Percentiles rank a stretch among this genome's conserved stretches.
Evolutionary conservation across 768 basidiomycete genomes (phyloP).

Genomic region (Amanita exitialis): DNA sequence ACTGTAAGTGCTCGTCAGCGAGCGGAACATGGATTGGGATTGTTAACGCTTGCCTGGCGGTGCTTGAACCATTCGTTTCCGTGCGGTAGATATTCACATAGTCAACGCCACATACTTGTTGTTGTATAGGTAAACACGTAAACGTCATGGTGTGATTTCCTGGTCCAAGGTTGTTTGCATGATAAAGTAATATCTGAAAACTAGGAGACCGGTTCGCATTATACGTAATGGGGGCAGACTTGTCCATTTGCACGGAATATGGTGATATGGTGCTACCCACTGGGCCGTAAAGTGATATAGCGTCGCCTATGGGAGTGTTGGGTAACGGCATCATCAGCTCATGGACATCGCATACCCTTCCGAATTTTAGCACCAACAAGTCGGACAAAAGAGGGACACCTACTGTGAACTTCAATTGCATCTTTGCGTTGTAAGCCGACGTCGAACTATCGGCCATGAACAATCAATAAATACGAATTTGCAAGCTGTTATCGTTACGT

Average conservation of each 20-base stretch:
- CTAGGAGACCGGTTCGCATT: background rate
- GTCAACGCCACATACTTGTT: slow-evolving; percentile 2
- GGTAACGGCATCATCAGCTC: background rate
- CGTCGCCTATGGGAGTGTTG: background rate
- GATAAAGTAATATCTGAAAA: slow-evolving; percentile 4
- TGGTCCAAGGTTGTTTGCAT: slow-evolving; percentile 5
- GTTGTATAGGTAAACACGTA: background rate
- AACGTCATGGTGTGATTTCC: slow-evolving; percentile 5
- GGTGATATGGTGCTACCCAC: background rate
- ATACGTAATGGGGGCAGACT: background rate
- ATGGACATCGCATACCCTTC: background rate
- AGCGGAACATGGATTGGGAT: background rate
- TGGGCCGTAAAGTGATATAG: slow-evolving; percentile 5
- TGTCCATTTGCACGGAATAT: background rate
- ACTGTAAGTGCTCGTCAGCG: background rate
- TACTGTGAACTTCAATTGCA: background rate
- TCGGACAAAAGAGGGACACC: background rate
- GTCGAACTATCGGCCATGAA: background rate
- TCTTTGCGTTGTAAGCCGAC: background rate
- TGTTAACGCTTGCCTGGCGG: background rate
- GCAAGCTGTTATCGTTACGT: background rate
- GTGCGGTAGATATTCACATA: slow-evolving; percentile 3
- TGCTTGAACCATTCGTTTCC: background rate
- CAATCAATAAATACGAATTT: background rate
- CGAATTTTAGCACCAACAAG: background rate